These are phyloP conservation scores for Corylus avellana DNA, from an alignment of 306 rosid genomes.

Conservation along the genomic window DNA sequence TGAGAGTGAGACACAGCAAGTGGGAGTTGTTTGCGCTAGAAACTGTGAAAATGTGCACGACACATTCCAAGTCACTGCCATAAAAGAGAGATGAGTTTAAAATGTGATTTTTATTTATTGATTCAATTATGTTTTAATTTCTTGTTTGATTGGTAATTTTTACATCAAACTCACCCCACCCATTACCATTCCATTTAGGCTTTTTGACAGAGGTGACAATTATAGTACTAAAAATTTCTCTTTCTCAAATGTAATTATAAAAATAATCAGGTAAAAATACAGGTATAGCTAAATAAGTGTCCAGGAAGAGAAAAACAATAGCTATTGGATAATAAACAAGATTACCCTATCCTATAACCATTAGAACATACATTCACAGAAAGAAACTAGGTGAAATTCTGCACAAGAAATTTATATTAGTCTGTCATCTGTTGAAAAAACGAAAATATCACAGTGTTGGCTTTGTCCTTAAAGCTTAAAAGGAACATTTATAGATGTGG, in stretches of 20 bases:
- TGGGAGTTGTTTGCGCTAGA: slow-evolving; percentile 71
- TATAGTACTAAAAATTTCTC: background rate
- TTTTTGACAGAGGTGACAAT: background rate
- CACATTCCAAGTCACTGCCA: slow-evolving; percentile 93
- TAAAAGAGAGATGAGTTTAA: slow-evolving; percentile 19
- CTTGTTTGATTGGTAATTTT: background rate
- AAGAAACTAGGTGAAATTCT: background rate
- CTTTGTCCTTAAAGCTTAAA: slow-evolving; percentile 8
- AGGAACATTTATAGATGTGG: background rate
- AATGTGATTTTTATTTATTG: background rate
- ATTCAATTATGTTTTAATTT: background rate
- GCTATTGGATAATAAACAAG: background rate
- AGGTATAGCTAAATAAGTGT: background rate
- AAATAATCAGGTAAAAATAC: background rate
- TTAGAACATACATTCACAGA: background rate
- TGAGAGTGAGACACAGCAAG: slow-evolving; percentile 88
- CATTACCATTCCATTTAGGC: background rate
- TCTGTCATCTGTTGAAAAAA: background rate
- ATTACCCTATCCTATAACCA: background rate
- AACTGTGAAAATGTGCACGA: slow-evolving; percentile 88
- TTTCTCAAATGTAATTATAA: background rate
- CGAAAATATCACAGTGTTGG: background rate
- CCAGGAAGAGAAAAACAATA: background rate
- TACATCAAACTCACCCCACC: background rate
- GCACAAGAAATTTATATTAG: background rate